phyloP scores from a whole-genome alignment of 2,329 filamentous ascomycete genomes.

The Aspergillus versicolor region DNA sequence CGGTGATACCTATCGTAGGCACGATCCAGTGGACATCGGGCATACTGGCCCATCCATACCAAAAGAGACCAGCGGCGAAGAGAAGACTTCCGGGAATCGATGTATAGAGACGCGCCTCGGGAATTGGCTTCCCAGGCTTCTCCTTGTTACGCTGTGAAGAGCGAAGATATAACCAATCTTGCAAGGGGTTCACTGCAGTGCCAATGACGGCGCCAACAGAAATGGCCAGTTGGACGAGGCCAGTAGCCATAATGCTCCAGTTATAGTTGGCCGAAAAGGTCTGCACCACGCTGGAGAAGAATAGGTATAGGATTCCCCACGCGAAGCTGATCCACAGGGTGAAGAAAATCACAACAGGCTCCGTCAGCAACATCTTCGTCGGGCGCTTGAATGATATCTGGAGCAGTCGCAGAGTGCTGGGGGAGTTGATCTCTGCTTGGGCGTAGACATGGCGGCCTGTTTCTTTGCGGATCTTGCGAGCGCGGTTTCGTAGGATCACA shows the following conservation, averaged over 20 bases:
- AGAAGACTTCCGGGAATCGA: slow-evolving; percentile 42
- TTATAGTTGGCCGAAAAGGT: slow-evolving; percentile 41
- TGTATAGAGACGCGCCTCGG: slow-evolving; percentile 45
- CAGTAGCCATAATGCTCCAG: slow-evolving; percentile 35
- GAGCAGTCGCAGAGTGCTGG: slow-evolving; percentile 15
- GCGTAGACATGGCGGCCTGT: slow-evolving; percentile 33
- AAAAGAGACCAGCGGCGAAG: slow-evolving; percentile 35
- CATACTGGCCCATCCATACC: slow-evolving; percentile 35
- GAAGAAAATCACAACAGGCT: slow-evolving; percentile 45
- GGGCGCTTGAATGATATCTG: slow-evolving; percentile 43
- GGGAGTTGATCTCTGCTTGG: slow-evolving; percentile 21
- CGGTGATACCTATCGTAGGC: slow-evolving; percentile 30
- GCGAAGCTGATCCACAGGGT: slow-evolving; percentile 47
- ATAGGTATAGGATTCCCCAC: slow-evolving; percentile 46
- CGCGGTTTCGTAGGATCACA: slow-evolving; percentile 42
- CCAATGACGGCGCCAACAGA: slow-evolving; percentile 44
- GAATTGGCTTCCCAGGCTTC: slow-evolving; percentile 39
- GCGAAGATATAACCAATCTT: slow-evolving; percentile 30
- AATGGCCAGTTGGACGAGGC: slow-evolving; percentile 43
- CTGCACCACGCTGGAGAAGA: slow-evolving; percentile 42
- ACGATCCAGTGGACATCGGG: slow-evolving; percentile 35
- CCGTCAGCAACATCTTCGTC: slow-evolving; percentile 40
- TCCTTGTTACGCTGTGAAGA: slow-evolving; percentile 32
- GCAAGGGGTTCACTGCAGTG: slow-evolving; percentile 40
- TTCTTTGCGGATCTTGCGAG: slow-evolving; percentile 38